These are phyloP conservation scores for Rhizoctonia solani DNA, from an alignment of 1,284 basidiomycete species.

Conservation along the genomic window DNA sequence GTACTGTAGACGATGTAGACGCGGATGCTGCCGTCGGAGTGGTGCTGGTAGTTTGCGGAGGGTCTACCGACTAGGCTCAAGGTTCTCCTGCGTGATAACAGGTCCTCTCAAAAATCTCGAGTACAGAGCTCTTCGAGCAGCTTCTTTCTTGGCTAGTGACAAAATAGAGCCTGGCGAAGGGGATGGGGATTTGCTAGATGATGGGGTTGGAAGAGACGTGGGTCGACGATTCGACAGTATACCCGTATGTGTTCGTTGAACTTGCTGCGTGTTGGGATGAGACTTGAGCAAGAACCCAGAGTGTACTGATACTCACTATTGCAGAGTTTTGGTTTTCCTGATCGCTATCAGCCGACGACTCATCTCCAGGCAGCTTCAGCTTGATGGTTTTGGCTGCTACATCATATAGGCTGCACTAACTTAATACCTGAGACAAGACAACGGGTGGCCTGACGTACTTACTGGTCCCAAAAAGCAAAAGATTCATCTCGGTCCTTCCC, in stretches of 20 bases:
- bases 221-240: conserved; percentile 76
- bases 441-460: conserved; percentile 45
- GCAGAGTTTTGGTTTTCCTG: conserved; percentile 51
- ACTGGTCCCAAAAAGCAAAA: conserved; percentile 97
- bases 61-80: conserved; percentile 34
- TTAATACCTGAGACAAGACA: conserved; percentile 8
- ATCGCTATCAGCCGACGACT: conserved; percentile 47
- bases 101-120: conserved; percentile 79
- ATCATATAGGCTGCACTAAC: conserved; percentile 67
- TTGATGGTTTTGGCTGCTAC: conserved; percentile 78
- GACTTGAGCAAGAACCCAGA: conserved; percentile 1
- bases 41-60: not conserved
- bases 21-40: too few relatives aligned
- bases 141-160: conserved; percentile 72
- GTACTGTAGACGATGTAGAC: too few relatives aligned
- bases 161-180: conserved; percentile 51
- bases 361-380: conserved; percentile 54
- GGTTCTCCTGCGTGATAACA: conserved; percentile 56
- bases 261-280: conserved; percentile 41
- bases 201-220: conserved; percentile 42
- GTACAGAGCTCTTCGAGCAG: conserved; percentile 75
- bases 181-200: conserved; percentile 42
- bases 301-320: conserved; percentile 39
- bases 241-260: conserved; percentile 70
- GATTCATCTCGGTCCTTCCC: conserved; percentile 92